These are phyloP conservation scores for Halophytophthora batemanensis DNA, from an alignment of 352 stramenopile genomes.

Conservation along the genomic window DNA sequence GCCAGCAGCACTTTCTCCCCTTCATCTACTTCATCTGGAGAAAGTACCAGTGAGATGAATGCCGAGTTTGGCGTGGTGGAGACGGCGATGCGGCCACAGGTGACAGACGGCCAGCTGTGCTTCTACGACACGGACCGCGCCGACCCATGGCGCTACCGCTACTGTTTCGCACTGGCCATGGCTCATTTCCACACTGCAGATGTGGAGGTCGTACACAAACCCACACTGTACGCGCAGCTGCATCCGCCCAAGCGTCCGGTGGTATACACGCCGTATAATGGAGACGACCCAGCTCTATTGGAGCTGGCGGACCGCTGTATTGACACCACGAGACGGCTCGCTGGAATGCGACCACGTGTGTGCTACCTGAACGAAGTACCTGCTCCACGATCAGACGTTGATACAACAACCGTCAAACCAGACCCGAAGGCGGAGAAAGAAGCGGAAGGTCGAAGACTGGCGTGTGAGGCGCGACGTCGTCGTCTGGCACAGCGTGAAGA, in stretches of 20 bases:
- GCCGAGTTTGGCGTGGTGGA: slow-evolving; percentile 12
- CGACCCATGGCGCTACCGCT: slow-evolving; percentile 51
- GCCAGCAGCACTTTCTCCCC: background rate
- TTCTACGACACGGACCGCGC: slow-evolving; percentile 60
- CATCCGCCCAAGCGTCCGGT: slow-evolving; percentile 37
- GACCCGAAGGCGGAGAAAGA: slow-evolving; percentile 37
- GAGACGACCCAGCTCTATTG: slow-evolving; percentile 41
- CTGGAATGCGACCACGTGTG: slow-evolving; percentile 37
- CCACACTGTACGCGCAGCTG: slow-evolving; percentile 25
- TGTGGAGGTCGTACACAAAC: slow-evolving; percentile 44
- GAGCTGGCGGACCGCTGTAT: slow-evolving; percentile 57
- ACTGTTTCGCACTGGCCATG: slow-evolving; percentile 63
- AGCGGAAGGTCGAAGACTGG: slow-evolving; percentile 55
- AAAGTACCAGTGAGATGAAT: background rate
- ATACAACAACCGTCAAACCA: slow-evolving; percentile 12
- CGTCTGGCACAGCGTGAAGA: slow-evolving; percentile 36
- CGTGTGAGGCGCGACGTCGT: slow-evolving; percentile 60
- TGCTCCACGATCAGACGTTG: slow-evolving; percentile 5
- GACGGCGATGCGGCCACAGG: slow-evolving; percentile 34
- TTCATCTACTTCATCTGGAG: background rate
- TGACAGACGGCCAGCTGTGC: slow-evolving; percentile 60
- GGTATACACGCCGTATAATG: slow-evolving; percentile 50
- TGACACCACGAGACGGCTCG: slow-evolving; percentile 48
- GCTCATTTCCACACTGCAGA: slow-evolving; percentile 51
- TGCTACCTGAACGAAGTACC: slow-evolving; percentile 56